A percentile compares a stretch with the other conserved stretches of the same genome.
Evolutionary conservation across 2,329 filamentous ascomycete species (phyloP).

Genomic region (Claviceps citrina): DNA sequence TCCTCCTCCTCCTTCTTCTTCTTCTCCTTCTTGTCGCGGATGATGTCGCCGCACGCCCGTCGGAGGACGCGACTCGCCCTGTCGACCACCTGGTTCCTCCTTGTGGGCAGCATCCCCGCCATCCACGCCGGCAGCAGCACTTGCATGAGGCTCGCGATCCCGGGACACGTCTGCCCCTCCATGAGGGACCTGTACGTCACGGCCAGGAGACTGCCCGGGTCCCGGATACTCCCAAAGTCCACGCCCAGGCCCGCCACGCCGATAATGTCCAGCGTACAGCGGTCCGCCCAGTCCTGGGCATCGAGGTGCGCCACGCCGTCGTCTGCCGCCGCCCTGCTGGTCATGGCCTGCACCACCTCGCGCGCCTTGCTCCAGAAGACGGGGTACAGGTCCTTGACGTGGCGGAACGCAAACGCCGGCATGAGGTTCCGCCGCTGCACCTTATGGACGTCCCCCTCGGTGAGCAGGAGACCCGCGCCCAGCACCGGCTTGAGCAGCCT

Average conservation of each 20-base stretch:
- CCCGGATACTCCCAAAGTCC: slow-evolving; percentile 50
- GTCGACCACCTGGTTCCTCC: slow-evolving; percentile 51
- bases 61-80: slow-evolving; percentile 45
- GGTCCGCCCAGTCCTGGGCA: slow-evolving; percentile 46
- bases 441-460: slow-evolving; percentile 85
- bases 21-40: slow-evolving; percentile 56
- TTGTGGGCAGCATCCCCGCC: slow-evolving; percentile 47
- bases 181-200: slow-evolving; percentile 42
- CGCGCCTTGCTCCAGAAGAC: slow-evolving; percentile 67
- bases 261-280: slow-evolving; percentile 61
- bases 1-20: too few relatives aligned
- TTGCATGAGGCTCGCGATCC: slow-evolving; percentile 40
- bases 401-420: slow-evolving; percentile 73
- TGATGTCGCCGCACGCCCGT: slow-evolving; percentile 49
- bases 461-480: slow-evolving; percentile 58
- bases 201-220: slow-evolving; percentile 45
- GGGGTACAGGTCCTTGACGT: slow-evolving; percentile 72
- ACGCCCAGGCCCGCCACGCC: slow-evolving; percentile 55
- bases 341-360: slow-evolving; percentile 51
- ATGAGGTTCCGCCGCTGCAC: slow-evolving; percentile 62
- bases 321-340: slow-evolving; percentile 17
- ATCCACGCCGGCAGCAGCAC: slow-evolving; percentile 50
- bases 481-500: slow-evolving; percentile 46
- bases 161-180: slow-evolving; percentile 26
- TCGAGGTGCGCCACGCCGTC: slow-evolving; percentile 33